Evolutionary conservation across 106 monocot species (phyloP).

Genomic region (Phalaenopsis equestris): DNA sequence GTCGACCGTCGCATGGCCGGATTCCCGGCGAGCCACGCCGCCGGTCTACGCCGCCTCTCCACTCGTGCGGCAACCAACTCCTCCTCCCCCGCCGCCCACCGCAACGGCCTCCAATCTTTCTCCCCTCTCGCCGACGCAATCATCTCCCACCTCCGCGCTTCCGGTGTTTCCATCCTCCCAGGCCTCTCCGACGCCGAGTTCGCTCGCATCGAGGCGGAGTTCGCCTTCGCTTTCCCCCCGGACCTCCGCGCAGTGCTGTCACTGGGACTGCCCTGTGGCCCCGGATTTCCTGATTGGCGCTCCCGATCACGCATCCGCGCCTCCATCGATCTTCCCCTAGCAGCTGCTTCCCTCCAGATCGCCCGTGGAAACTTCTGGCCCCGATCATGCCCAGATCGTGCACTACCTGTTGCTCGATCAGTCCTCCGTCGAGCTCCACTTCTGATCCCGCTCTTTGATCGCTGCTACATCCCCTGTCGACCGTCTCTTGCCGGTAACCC

Average conservation of each 20-base stretch:
- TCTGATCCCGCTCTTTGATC: conserved; percentile 75
- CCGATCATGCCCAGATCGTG: conserved; percentile 30
- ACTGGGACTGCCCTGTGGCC: conserved; percentile 42
- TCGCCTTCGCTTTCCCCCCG: conserved; percentile 67
- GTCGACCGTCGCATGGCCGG: conserved; percentile 26
- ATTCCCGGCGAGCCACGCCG: conserved; percentile 10
- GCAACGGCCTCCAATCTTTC: conserved; percentile 49
- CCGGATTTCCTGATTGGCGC: conserved; percentile 77
- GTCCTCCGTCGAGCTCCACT: conserved; percentile 56
- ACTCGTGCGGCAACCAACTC: conserved; percentile 21
- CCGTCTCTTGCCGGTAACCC: conserved; percentile 88
- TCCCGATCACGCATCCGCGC: conserved; percentile 12
- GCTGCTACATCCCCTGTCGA: conserved; percentile 69
- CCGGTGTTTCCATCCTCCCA: conserved; percentile 29
- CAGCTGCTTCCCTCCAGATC: conserved; percentile 68
- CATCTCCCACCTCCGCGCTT: conserved; percentile 35
- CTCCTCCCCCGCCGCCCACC: conserved; percentile 19
- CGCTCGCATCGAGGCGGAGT: conserved; percentile 45
- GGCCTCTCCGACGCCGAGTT: conserved; percentile 57
- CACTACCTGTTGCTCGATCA: conserved; percentile 36
- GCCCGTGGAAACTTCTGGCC: conserved; percentile 64
- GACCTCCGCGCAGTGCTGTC: conserved; percentile 77
- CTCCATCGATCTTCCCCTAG: conserved; percentile 54
- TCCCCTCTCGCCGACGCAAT: conserved; percentile 41
- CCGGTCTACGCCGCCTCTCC: conserved; percentile 39